Evolutionary conservation across 2,329 filamentous ascomycete species (phyloP), one percentile per base, ranked within the genome.

Genomic region (Phialophora expanda): DNA sequence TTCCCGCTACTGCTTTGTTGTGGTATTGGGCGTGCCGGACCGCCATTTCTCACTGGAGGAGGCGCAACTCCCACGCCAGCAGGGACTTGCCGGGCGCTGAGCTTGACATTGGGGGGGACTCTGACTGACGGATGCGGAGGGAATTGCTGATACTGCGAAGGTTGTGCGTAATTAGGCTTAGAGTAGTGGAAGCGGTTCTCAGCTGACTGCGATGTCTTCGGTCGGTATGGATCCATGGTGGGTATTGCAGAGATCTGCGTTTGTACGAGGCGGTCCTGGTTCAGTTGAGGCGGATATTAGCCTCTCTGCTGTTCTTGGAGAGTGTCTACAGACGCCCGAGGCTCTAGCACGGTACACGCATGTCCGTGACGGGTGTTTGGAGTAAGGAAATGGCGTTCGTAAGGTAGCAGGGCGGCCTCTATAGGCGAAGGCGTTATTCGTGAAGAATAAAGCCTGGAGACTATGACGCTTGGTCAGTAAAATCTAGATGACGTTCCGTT

Each of bases 141-240:
- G 34, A 67, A 70, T 30, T 68, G 66, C 46, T 68, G 64, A 56
- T 68, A 68, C 41, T 66, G 68, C 5, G 66, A 70, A 32, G 66
- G 63, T 55, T 69, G 67, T 54, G 65, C 60, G 38, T 69, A 69
- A n/a, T 51, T 60, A 38, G 61, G 64, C 56, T 69, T 65, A 14
- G 68, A 65, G 51, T 69, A 69, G 50, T 69, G 67, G 61, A 69
- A 69, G 30, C 64, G 67, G 44, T 32, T 24, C 44, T 62, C 64
- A 38, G 26, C 38, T 9, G 64, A 30, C 26, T 64, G 51, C 5
- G 65, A 44, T n/a, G 11, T 46, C 61, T 46, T 48, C 14, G 56
- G 55, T 11, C 28, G 32, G 41, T n/a, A 8, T 2, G 54, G 55
- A 56, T 66, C 59, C 64, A 66, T 62, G 24, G 30, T 41, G 20